Conservation (phyloP, 2,329 filamentous ascomycete genomes). For the Juglanconis juglandina region DNA sequence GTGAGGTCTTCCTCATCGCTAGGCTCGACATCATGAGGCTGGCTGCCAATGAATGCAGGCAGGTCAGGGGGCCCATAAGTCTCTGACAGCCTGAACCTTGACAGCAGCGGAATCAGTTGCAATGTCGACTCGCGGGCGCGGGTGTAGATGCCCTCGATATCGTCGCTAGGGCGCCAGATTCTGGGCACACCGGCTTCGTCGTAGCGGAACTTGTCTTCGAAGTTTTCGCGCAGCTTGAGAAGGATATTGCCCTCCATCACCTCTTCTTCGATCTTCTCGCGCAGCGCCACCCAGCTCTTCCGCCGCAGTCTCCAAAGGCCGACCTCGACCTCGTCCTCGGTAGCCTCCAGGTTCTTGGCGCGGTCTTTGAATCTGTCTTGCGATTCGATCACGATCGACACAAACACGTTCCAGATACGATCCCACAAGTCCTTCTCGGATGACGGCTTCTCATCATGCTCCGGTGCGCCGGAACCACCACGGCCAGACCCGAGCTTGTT, state of each 20-base stretch:
- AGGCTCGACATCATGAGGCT: conserved; percentile 69
- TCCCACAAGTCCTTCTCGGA: conserved; percentile 92
- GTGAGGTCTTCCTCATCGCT: conserved; percentile 87
- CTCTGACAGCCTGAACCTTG: conserved; percentile 73
- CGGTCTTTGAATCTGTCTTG: conserved; percentile 82
- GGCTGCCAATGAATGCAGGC: conserved; percentile 74
- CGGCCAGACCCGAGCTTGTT: conserved; percentile 90
- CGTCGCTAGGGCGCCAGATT: conserved; percentile 94
- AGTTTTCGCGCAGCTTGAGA: conserved; percentile 94
- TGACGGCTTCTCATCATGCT: conserved; percentile 67
- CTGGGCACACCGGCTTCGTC: conserved; percentile 91
- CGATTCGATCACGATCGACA: conserved; percentile 76
- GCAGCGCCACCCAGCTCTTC: conserved; percentile 90
- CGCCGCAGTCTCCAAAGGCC: conserved; percentile 88
- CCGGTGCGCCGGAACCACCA: conserved; percentile 76
- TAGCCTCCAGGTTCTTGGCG: conserved; percentile 91
- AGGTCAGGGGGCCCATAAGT: conserved; percentile 79
- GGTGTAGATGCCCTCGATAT: conserved; percentile 95
- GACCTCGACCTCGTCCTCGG: conserved; percentile 82
- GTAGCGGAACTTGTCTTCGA: conserved; percentile 98
- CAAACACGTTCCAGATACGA: conserved; percentile 85
- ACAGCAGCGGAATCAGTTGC: conserved; percentile 82
- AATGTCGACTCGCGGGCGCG: conserved; percentile 89
- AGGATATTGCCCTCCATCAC: conserved; percentile 97
- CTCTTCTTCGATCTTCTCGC: conserved; percentile 91